These are phyloP conservation scores for Stygiomarasmius scandens DNA, from an alignment of 1,284 basidiomycete species.

Conservation along the genomic window DNA sequence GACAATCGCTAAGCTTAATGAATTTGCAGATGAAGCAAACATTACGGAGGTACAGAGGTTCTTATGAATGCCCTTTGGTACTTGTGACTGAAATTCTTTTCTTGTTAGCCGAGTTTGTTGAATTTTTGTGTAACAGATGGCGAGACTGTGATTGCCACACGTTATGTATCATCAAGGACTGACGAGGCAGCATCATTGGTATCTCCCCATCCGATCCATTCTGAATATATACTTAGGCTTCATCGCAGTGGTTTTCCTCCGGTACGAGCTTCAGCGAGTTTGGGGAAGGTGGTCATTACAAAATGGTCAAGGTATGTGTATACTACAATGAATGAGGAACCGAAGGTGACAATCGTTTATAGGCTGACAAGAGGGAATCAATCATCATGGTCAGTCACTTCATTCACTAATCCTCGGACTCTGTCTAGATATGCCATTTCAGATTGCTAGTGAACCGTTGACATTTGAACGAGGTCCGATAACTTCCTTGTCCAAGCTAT, in stretches of 20 bases:
- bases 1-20: constrained; percentile 81
- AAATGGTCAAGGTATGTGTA: constrained; percentile 70
- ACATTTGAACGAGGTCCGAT: constrained; percentile 88
- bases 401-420: background rate
- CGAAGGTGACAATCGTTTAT: background rate
- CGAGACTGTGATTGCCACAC: constrained; percentile 88
- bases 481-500: constrained; percentile 2
- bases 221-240: constrained; percentile 11
- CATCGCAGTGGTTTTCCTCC: constrained; percentile 86
- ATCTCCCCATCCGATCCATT: constrained; percentile 21
- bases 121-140: constrained; percentile 98
- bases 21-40: constrained; percentile 72
- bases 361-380: constrained; percentile 93
- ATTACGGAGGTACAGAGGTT: constrained; percentile 62
- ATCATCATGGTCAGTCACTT: constrained; percentile 75
- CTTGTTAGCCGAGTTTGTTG: constrained; percentile 79
- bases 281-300: constrained; percentile 84
- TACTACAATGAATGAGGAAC: background rate
- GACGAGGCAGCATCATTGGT: constrained; percentile 93
- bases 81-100: background rate
- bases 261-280: constrained; percentile 95
- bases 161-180: constrained; percentile 90
- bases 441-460: constrained; percentile 86
- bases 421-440: constrained; percentile 31
- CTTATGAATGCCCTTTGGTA: background rate